Base-by-base conservation (phyloP, 345 rosid genomes). In the Rhizophora apiculata region DNA sequence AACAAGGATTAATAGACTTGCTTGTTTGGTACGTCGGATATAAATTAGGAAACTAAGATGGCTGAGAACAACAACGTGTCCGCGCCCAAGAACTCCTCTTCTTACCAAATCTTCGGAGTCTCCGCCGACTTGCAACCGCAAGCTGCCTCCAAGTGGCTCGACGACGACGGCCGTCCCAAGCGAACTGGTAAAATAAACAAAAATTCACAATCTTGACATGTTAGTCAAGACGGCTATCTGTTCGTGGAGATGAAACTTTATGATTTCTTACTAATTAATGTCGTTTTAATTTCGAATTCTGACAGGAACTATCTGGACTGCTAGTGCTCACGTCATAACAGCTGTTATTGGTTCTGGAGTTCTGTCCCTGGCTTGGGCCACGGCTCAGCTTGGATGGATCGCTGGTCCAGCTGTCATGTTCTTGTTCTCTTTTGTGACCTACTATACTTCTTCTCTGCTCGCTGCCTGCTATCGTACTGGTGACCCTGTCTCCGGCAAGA, bases 331-430 rank as follows among this genome's bases (percentile, higher is more conserved):
- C 82, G 78, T 87, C 48, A 87, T 85, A 72, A 89, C 95, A 0
- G 95, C 92, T 1, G 88, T 87, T 36, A 87, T 87, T n/a, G 91
- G 91, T 15, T 87, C 91, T 11, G 91, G 91, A 51, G 91, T 87
- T 60, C 75, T 87, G 71, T 85, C 88, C 0, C 63, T 87, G 68
- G 91, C 91, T 13, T 87, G 88, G 88, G 87, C 91, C 19, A 72
- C 82, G 8, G 91, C 87, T 67, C 91, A 87, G 74, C 79, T 87
- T 1, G 91, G 91, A 43, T 87, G 91, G 91, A 63, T 87, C 0
- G 88, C 83, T 9, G 91, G 88, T 27, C 91, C 91, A 3, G 34
- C 74, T 0, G 84, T 78, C 9, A 77, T 87, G 83, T 71, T 87
- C 31, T 68, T 87, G 61, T 87, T 87, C 78, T 83, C 91, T 29